Conservation (phyloP, 176 grass and related monocot genomes). For the Cymbopogon citratus region DNA sequence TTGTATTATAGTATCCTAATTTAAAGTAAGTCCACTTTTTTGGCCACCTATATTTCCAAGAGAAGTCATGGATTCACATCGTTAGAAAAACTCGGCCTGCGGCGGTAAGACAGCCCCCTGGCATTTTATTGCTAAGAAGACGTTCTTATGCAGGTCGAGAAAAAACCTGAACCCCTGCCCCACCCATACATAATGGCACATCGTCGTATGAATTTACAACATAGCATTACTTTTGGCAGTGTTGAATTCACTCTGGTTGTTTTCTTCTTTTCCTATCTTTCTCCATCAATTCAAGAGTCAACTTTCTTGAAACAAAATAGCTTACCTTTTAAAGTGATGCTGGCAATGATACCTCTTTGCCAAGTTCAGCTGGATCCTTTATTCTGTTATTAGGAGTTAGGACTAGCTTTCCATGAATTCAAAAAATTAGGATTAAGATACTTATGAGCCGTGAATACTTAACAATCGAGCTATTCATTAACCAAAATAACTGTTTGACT, state of each 20-base stretch:
- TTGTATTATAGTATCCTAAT: background rate
- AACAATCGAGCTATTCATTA: background rate
- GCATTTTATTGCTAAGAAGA: too few relatives aligned
- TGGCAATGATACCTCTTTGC: background rate
- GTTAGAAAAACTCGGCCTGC: background rate
- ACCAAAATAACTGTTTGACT: background rate
- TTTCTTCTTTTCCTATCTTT: background rate
- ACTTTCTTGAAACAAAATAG: background rate
- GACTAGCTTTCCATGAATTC: background rate
- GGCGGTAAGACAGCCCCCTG: too few relatives aligned
- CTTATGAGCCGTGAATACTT: background rate
- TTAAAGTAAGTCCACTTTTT: background rate
- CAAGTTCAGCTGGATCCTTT: background rate
- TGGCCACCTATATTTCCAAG: background rate
- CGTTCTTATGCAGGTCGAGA: too few relatives aligned
- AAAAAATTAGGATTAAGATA: background rate
- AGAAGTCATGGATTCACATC: background rate
- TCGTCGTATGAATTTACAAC: background rate
- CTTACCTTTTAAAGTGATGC: background rate
- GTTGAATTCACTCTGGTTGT: background rate
- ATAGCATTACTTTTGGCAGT: background rate
- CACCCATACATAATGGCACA: background rate
- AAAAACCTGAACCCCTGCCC: too few relatives aligned
- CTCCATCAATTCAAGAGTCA: background rate
- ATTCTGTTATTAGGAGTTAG: background rate